Evolutionary conservation across 257 asterid species (phyloP).

Genomic region (Capsicum baccatum): DNA sequence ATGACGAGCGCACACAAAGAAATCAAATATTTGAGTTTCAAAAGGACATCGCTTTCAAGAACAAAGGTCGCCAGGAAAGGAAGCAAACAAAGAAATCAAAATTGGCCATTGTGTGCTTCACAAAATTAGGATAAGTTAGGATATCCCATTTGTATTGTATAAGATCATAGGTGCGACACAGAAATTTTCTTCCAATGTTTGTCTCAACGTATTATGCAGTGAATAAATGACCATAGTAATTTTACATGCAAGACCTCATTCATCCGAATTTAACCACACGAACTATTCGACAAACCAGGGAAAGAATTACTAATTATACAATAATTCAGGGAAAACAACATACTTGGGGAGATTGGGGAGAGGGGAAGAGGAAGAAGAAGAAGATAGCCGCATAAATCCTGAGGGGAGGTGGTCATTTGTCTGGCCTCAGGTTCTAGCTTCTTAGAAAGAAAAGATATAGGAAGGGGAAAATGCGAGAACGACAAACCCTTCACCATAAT

Average conservation of each 20-base stretch:
- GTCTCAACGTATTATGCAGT: background rate
- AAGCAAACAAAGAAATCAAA: background rate
- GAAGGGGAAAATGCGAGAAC: background rate
- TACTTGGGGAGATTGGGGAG: background rate
- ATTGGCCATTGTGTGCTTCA: background rate
- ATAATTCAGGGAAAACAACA: background rate
- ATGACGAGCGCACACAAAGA: conserved; percentile 18
- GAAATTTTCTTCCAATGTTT: background rate
- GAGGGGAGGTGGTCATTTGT: conserved; percentile 1
- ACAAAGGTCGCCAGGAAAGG: conserved; percentile 5
- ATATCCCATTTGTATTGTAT: background rate
- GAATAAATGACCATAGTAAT: background rate
- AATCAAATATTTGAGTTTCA: background rate
- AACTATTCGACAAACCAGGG: background rate
- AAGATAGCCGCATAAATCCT: background rate
- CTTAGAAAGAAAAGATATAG: background rate
- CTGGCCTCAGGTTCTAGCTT: background rate
- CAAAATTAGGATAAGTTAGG: conserved; percentile 18
- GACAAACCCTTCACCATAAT: conserved; percentile 1
- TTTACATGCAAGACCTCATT: background rate
- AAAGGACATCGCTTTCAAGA: background rate
- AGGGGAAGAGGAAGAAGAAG: background rate
- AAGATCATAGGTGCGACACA: conserved; percentile 9
- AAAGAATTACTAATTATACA: background rate
- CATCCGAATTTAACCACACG: background rate